phyloP scores from a whole-genome alignment of 345 rosid species.

The Punica granatum region DNA sequence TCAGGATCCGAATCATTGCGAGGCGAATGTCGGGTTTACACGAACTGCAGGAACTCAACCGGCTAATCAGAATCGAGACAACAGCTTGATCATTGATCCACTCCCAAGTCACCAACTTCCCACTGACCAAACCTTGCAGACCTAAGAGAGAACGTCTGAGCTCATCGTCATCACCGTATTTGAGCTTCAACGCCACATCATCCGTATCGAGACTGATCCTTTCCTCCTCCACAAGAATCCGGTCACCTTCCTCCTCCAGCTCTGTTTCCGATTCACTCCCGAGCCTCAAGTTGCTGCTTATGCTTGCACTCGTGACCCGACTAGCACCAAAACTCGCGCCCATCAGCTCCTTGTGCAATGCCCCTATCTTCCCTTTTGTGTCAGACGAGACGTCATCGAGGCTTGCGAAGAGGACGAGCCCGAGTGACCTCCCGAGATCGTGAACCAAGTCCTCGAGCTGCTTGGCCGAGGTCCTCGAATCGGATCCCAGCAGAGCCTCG shows the following conservation, averaged over 20 bases:
- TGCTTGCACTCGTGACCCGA: constrained; percentile 22
- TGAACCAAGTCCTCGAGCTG: constrained; percentile 36
- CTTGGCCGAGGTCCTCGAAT: constrained; percentile 23
- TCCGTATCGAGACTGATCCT: constrained; percentile 25
- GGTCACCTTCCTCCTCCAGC: constrained; percentile 19
- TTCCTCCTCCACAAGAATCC: constrained; percentile 22
- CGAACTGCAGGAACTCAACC: constrained; percentile 29
- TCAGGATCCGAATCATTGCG: constrained; percentile 31
- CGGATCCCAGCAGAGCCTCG: constrained; percentile 24
- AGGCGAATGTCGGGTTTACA: constrained; percentile 33
- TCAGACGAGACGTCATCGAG: constrained; percentile 33
- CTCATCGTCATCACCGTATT: constrained; percentile 44
- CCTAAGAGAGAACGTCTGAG: constrained; percentile 29
- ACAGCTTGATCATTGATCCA: constrained; percentile 43
- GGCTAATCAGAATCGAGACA: constrained; percentile 29
- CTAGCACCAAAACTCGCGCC: constrained; percentile 24
- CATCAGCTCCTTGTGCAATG: constrained; percentile 52
- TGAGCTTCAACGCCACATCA: constrained; percentile 47
- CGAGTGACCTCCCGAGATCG: constrained; percentile 64
- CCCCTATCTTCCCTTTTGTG: constrained; percentile 30
- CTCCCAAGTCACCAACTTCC: constrained; percentile 24
- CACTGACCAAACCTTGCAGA: constrained; percentile 23
- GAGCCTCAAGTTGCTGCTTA: constrained; percentile 20
- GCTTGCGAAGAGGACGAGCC: constrained; percentile 53
- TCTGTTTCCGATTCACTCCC: constrained; percentile 31